Percentiles rank a stretch among this genome's conserved stretches.
phyloP scores from a whole-genome alignment of 768 basidiomycete species.

The Strobilomyces confusus region DNA sequence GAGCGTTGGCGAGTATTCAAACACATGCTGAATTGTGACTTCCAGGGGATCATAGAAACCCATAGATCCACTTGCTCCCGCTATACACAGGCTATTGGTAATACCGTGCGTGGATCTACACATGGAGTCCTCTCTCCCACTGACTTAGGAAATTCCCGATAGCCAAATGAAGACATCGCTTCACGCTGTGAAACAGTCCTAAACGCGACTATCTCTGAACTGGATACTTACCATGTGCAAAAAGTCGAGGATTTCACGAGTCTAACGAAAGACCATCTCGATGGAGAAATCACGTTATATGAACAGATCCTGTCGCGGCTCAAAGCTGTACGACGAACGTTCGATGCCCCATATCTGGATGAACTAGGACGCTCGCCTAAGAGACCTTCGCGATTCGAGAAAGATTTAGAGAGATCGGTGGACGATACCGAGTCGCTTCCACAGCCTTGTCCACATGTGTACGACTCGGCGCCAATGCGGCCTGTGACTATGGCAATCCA shows the following conservation, averaged over 20 bases:
- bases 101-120: constrained; percentile 19
- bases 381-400: constrained; percentile 71
- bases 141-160: constrained; percentile 1
- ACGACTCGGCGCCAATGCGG: constrained; percentile 69
- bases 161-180: constrained; percentile 63
- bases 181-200: constrained; percentile 83
- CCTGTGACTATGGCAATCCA: constrained; percentile 74
- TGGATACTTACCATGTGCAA: constrained; percentile 74
- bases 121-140: not conserved
- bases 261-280: constrained; percentile 63
- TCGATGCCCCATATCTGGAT: constrained; percentile 47
- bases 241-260: constrained; percentile 65
- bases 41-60: constrained; percentile 67
- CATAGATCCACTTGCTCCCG: constrained; percentile 66
- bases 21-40: not conserved
- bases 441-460: constrained; percentile 78
- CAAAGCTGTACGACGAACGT: constrained; percentile 49
- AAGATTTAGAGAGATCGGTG: constrained; percentile 59
- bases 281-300: constrained; percentile 73
- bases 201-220: constrained; percentile 85
- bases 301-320: constrained; percentile 67
- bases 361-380: constrained; percentile 48
- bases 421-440: constrained; percentile 42
- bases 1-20: not conserved
- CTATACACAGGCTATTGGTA: constrained; percentile 51